A percentile compares a stretch with the other conserved stretches of the same genome.
These are phyloP conservation scores for Liriodendron chinense DNA, from an alignment of 164 flowering plant species.

Conservation along the genomic window DNA sequence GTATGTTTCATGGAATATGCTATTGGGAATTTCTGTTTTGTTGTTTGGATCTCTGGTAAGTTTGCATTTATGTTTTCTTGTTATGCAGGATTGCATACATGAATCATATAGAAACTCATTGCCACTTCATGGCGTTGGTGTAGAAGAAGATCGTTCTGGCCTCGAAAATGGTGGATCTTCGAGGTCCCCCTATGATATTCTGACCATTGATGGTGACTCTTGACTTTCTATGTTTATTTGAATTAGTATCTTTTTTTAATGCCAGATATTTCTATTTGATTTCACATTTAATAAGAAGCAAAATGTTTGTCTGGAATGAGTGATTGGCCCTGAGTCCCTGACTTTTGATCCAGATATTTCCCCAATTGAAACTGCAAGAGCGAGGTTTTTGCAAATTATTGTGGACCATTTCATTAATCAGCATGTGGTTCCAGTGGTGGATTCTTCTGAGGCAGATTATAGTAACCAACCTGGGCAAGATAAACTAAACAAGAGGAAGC, in stretches of 20 bases:
- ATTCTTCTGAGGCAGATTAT: constrained; percentile 47
- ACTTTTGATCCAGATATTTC: constrained; percentile 58
- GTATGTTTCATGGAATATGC: too few species aligned
- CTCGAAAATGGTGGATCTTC: constrained; percentile 55
- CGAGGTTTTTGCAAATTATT: constrained; percentile 78
- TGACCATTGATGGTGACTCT: constrained; percentile 56
- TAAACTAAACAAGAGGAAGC: constrained; percentile 65
- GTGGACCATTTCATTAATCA: constrained; percentile 77
- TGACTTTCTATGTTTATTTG: constrained; percentile 1
- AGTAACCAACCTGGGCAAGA: constrained; percentile 55
- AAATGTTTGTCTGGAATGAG: too few species aligned
- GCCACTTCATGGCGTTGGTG: constrained; percentile 61
- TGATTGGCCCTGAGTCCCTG: too few species aligned
- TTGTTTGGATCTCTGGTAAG: neutral
- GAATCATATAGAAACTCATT: constrained; percentile 58
- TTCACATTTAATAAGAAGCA: too few species aligned
- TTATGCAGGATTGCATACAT: constrained; percentile 70
- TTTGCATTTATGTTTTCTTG: constrained; percentile 14
- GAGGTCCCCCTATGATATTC: constrained; percentile 38
- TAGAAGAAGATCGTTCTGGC: constrained; percentile 68
- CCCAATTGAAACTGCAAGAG: constrained; percentile 88
- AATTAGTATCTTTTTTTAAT: neutral
- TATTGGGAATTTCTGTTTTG: too few species aligned
- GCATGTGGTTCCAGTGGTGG: constrained; percentile 63
- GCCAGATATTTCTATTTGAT: constrained; percentile 3